Base-by-base conservation (phyloP, 192 early-diverging fungal genomes). In the Allomyces javanicus region DNA sequence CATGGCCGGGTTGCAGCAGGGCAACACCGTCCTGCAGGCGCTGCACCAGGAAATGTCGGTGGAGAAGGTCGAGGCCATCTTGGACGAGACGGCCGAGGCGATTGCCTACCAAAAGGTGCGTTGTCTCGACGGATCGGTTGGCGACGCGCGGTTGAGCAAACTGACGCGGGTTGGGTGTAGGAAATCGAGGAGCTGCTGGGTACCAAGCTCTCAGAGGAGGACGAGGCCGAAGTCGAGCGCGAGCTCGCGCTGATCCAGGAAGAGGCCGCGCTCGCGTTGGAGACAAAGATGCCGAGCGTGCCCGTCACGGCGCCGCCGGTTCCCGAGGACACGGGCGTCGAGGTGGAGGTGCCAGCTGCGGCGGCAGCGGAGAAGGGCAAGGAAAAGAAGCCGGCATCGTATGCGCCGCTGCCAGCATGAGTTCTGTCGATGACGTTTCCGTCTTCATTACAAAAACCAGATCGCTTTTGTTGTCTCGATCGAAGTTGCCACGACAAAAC, bases 61-160 rank as follows among this genome's bases (percentile, higher is more conserved):
- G 40, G 89, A 94, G n/a, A 84, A 89, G 55, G 92, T 97, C 0
- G 90, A 99, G 63, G 82, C 83, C 58, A 77, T 99, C 45, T 92
- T 96, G 83, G 93, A 97, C 68, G 93, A 99, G 65, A 97, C 94
- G 1, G 89, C 87, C 5, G 96, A 99, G 50, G 90, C 88, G 14
- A 91, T 99, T 72, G 90, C 87, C 1, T 96, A 96, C 70, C 96
- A 99, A 74, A 87, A 92, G 62, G 89, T 89, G 73, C 71, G 67
- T 24, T 23, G 9, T 65, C n/a, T 27, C 24, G 0, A 27, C 62
- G 1, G 21, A 9, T 62, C 12, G 33, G 17, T 19, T 44, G 22
- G 7, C 17, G 70, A 44, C 25, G 45, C 40, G 61, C 12, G 1
- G 45, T 68, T 44, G 33, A 17, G 27, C 44, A 25, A 21, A 63